Conservation (phyloP, 2,329 filamentous ascomycete species). For the Ophiostoma quercus region DNA sequence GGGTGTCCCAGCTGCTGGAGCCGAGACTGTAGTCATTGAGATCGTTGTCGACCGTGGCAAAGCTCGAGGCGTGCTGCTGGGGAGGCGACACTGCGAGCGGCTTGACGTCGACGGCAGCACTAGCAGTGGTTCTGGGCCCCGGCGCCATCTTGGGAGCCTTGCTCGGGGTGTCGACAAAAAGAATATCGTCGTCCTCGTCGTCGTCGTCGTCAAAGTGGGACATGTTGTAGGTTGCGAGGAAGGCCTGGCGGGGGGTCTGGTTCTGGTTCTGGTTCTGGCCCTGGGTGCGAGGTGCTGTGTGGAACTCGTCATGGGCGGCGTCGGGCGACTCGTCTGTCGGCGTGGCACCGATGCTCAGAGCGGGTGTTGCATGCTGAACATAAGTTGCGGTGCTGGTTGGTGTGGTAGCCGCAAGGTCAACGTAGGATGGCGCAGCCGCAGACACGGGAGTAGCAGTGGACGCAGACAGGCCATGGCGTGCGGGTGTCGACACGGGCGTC, state of each 20-base stretch:
- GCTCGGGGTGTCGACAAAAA: constrained; percentile 37
- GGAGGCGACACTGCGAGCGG: not conserved
- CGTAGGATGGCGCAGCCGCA: not conserved
- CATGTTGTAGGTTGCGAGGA: constrained; percentile 24
- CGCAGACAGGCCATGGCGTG: not conserved
- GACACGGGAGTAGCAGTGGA: not conserved
- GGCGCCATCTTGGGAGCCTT: constrained; percentile 30
- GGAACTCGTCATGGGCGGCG: constrained; percentile 24
- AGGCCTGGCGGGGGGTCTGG: not conserved
- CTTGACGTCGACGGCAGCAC: not conserved
- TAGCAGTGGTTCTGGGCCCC: not conserved
- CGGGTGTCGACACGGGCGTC: constrained; percentile 25
- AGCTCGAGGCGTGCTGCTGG: not conserved
- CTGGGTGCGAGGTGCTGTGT: constrained; percentile 26
- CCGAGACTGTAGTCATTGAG: not conserved
- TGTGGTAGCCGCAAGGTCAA: not conserved
- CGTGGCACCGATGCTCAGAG: constrained; percentile 22
- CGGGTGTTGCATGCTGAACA: constrained; percentile 21
- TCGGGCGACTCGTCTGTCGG: constrained; percentile 22
- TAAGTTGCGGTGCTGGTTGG: not conserved
- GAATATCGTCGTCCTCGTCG: constrained; percentile 33
- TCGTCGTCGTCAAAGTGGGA: constrained; percentile 22
- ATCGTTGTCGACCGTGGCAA: not conserved
- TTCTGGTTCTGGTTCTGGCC: not conserved
- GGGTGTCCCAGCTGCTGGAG: not conserved